Percentiles rank a stretch among this genome's conserved stretches.
These are phyloP conservation scores for Neltuma alba DNA, from an alignment of 306 rosid species.

Conservation along the genomic window DNA sequence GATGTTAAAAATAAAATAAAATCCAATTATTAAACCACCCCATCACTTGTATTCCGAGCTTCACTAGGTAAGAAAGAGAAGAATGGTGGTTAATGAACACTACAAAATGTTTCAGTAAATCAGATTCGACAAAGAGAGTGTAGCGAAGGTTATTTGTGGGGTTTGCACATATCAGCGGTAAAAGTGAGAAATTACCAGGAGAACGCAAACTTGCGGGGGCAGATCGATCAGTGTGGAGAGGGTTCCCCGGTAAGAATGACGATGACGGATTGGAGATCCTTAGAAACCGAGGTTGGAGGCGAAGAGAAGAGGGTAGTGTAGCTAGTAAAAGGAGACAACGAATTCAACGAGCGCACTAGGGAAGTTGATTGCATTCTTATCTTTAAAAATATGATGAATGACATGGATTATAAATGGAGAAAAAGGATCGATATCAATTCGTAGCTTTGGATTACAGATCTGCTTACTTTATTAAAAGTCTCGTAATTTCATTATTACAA, in stretches of 20 bases:
- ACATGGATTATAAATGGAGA: neutral
- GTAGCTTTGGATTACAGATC: neutral
- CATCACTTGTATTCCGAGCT: slow-evolving; percentile 2
- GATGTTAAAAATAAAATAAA: neutral
- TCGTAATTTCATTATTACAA: neutral
- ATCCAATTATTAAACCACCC: slow-evolving; percentile 40
- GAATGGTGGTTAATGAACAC: neutral
- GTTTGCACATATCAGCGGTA: neutral
- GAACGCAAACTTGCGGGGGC: slow-evolving; percentile 35
- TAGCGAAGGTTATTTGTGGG: neutral
- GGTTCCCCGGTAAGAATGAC: slow-evolving; percentile 1
- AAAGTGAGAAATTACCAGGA: slow-evolving; percentile 32
- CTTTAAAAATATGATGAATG: neutral
- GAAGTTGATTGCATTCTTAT: slow-evolving; percentile 41
- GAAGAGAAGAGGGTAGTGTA: slow-evolving; percentile 20
- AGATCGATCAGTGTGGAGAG: slow-evolving; percentile 25
- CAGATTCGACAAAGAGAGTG: neutral
- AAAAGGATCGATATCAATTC: neutral
- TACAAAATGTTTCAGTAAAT: neutral
- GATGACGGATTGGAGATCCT: slow-evolving; percentile 3
- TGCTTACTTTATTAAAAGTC: neutral
- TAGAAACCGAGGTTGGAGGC: slow-evolving; percentile 34
- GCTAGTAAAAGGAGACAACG: slow-evolving; percentile 33
- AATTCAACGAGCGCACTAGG: slow-evolving; percentile 33
- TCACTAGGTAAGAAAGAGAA: neutral